Base-by-base conservation (phyloP, 2,329 filamentous ascomycete species). In the Fusarium tuaranense region DNA sequence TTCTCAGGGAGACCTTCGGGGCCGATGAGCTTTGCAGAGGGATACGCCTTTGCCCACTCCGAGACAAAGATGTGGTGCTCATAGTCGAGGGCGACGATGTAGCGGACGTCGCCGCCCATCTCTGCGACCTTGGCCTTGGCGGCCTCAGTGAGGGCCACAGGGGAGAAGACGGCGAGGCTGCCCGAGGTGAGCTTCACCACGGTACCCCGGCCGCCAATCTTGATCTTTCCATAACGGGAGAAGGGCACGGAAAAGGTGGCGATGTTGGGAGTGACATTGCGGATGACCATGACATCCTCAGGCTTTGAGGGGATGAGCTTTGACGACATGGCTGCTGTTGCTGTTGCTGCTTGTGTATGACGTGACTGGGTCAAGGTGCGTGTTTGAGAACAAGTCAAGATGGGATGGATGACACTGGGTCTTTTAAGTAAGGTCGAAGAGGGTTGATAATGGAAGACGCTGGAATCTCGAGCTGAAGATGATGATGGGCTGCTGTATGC, bases 11-110 rank as follows among this genome's bases (percentile, higher is more conserved):
- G 90, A 0, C 94, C 94, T 78, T 96, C 92, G 1, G 94, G 93
- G 1, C 92, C 96, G 78, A 98, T 89, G 58, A 99, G 88, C 78
- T 92, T 92, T 36, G 96, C 95, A 48, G 88, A 82, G 0, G 96
- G 95, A 81, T 91, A 98, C 30, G 91, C 93, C 59, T 89, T 86
- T 78, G 93, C 91, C 96, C 97, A 99, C 59, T 94, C 88, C 0
- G 93, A 92, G 64, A 99, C 82, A 86, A 97, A 97, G 81, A 99
- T 94, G 88, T 99, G 97, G 84, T 99, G 97, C 86, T 99, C 95
- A 63, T 94, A 88, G 82, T 99, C 97, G 1, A 93, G 91, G 1
- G 97, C 96, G 30, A 96, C 87, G 75, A 99, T 92, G 87, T 98
- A 98, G 76, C 89, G 90, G 62, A 98, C 90, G 48, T 91, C 88